phyloP scores from a whole-genome alignment of 1,284 basidiomycete genomes.

The Amylostereum chailletii region DNA sequence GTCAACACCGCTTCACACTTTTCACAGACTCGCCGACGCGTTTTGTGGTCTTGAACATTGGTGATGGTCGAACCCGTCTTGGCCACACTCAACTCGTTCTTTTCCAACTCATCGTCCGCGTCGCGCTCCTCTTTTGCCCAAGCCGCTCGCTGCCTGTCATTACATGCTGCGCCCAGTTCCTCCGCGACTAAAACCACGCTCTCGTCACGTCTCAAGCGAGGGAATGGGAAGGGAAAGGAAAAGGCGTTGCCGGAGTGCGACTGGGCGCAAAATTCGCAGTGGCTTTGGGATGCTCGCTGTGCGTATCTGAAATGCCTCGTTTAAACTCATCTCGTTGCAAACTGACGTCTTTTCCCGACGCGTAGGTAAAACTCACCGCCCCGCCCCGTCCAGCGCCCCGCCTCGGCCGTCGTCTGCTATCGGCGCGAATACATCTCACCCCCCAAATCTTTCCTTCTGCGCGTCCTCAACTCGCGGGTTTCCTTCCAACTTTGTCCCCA shows the following conservation, averaged over 20 bases:
- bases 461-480: not conserved
- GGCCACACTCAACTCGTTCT: conserved; percentile 39
- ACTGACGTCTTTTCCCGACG: too few species aligned
- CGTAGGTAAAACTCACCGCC: too few species aligned
- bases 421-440: too few species aligned
- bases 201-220: conserved; percentile 38
- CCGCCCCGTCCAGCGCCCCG: too few species aligned
- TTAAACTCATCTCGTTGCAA: not conserved
- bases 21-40: too few species aligned
- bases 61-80: conserved; percentile 47
- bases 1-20: too few species aligned
- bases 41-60: not conserved
- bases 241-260: conserved; percentile 25
- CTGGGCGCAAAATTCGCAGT: conserved; percentile 10
- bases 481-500: not conserved
- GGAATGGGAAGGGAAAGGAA: conserved; percentile 37
- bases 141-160: not conserved
- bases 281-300: conserved; percentile 8
- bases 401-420: too few species aligned
- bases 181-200: conserved; percentile 27
- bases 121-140: conserved; percentile 13
- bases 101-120: conserved; percentile 32
- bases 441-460: not conserved
- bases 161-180: conserved; percentile 2
- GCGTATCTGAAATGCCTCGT: not conserved